Evolutionary conservation across 176 grass and related monocot species (phyloP), one percentile per base, ranked within the genome.

Genomic region (Oropetium thomaeum): DNA sequence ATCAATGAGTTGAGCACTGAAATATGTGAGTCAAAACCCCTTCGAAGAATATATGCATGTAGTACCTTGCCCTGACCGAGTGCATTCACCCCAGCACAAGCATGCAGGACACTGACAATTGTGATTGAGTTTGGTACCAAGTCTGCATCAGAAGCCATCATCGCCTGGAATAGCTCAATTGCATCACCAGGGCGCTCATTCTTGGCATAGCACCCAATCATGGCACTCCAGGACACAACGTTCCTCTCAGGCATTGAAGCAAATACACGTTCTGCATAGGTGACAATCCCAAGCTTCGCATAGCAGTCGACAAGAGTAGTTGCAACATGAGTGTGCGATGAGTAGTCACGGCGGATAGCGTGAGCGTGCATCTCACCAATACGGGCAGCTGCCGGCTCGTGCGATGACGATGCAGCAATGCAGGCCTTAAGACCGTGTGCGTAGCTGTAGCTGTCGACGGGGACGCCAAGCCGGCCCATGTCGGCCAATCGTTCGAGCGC

Each of bases 231-330:
- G 8, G 96, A 92, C 33, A 98, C 89, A 38, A 95, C 58, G 72
- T 88, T 98, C 70, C 82, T 75, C 30, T 83, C 88, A 23, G 70
- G 71, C 87, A 90, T 95, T 57, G 68, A 55, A 53, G 75, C 40
- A 58, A 98, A 98, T 58, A 94, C 68, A 10, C 14, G 58, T 63
- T 92, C 79, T 1, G 87, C 80, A 28, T 84, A 88, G 29, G 57
- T 23, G 31, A 85, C 79, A 9, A 61, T 30, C 10, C 91, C 89
- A 52, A 94, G 86, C 87, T 98, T 95, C 1, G 84, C 86, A 26
- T 98, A 95, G 76, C 91, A 95, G 63, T 95, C 96, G 4, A 95
- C 29, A 15, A 99, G 67, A 76, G 89, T 99, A 42, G 96, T 99
- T 27, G 84, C 91, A 10, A 95, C 96, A 57, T 95, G 67, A n/a